These are phyloP conservation scores for Ensete glaucum DNA, from an alignment of 176 grass and related monocot species.

Conservation along the genomic window DNA sequence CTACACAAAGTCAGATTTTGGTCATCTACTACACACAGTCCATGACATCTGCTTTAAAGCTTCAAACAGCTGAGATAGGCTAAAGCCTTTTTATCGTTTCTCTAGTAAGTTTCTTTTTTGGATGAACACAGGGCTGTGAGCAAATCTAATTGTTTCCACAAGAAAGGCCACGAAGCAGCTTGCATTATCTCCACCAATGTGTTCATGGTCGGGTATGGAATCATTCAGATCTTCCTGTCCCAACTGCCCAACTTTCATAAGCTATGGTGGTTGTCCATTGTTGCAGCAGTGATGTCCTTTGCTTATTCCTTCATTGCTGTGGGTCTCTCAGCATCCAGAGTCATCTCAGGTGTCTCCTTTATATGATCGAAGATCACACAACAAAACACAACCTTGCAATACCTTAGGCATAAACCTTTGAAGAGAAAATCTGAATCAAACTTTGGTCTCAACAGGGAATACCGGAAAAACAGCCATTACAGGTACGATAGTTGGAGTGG, in stretches of 20 bases:
- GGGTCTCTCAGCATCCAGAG: slow-evolving; percentile 42
- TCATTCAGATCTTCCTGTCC: slow-evolving; percentile 75
- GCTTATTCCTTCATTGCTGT: slow-evolving; percentile 64
- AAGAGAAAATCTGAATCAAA: neutral
- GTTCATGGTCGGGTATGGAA: slow-evolving; percentile 73
- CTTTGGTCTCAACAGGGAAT: slow-evolving; percentile 22
- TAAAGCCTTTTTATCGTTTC: no score
- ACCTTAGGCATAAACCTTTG: no score
- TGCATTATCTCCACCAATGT: slow-evolving; percentile 46
- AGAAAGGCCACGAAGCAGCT: slow-evolving; percentile 38
- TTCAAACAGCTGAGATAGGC: no score
- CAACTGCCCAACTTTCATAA: slow-evolving; percentile 65
- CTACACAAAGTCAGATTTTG: neutral
- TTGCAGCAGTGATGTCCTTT: slow-evolving; percentile 82
- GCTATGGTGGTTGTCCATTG: slow-evolving; percentile 61
- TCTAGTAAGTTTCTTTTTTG: neutral
- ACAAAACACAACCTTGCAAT: neutral
- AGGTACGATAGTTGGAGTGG: slow-evolving; percentile 67
- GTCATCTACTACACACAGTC: neutral
- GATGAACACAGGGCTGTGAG: slow-evolving; percentile 46
- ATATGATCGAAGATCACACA: no score
- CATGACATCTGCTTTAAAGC: neutral
- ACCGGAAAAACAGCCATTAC: slow-evolving; percentile 43
- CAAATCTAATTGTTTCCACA: slow-evolving; percentile 73
- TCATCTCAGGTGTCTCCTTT: slow-evolving; percentile 33